These are phyloP conservation scores for Fagopyrum tataricum DNA, from an alignment of 148 eudicot species.

Conservation along the genomic window DNA sequence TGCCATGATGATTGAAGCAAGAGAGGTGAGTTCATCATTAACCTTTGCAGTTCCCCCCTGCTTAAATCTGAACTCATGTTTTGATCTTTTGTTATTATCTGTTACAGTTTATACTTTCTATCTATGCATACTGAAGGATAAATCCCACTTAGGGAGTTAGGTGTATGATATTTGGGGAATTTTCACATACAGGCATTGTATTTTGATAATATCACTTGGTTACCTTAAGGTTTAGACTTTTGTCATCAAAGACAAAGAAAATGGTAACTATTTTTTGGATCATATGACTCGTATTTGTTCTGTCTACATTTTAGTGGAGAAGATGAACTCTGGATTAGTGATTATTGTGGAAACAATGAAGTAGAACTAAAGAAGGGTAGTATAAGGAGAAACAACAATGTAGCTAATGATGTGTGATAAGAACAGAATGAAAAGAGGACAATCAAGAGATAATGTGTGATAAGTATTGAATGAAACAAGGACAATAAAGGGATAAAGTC, in stretches of 20 bases:
- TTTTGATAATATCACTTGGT: too few relatives aligned
- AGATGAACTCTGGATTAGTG: not conserved
- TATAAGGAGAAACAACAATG: not conserved
- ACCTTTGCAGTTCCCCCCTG: not conserved
- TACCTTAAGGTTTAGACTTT: not conserved
- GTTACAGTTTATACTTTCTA: not conserved
- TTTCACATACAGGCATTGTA: not conserved
- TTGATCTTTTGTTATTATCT: not conserved
- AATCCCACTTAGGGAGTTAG: too few relatives aligned
- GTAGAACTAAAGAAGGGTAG: not conserved
- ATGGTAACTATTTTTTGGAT: not conserved
- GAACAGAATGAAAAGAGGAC: too few relatives aligned
- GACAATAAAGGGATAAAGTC: too few relatives aligned
- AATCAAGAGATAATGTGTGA: too few relatives aligned
- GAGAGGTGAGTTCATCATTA: constrained; percentile 44
- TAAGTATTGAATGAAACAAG: too few relatives aligned
- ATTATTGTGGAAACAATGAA: not conserved
- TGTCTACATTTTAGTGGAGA: not conserved
- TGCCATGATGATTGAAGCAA: constrained; percentile 78
- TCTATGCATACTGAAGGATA: not conserved
- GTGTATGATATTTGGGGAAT: not conserved
- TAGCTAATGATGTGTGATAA: too few relatives aligned
- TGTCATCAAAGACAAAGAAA: not conserved
- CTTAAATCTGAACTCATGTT: not conserved
- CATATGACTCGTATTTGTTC: not conserved